Conservation (phyloP, 495 filamentous ascomycete genomes). For the Aspergillus egyptiacus region DNA sequence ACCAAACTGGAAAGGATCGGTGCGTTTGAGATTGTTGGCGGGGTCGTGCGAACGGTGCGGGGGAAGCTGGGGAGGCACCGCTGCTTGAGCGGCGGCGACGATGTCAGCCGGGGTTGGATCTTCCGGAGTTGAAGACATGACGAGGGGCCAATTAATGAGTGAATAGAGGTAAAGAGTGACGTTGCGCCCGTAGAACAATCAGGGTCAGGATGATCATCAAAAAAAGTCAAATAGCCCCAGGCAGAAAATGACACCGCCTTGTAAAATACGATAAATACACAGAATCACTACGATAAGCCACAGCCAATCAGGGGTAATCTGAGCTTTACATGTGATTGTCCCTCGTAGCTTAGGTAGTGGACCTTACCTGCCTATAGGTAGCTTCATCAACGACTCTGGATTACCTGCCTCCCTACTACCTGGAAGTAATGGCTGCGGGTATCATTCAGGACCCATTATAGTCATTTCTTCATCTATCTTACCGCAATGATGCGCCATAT, state of each 20-base stretch:
- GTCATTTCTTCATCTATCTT: too few species aligned
- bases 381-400: too few species aligned
- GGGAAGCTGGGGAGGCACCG: slow-evolving; percentile 37
- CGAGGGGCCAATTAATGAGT: neutral
- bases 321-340: too few species aligned
- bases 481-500: too few species aligned
- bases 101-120: slow-evolving; percentile 16
- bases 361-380: too few species aligned
- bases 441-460: too few species aligned
- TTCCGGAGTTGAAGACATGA: slow-evolving; percentile 22
- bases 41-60: slow-evolving; percentile 50
- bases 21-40: slow-evolving; percentile 63
- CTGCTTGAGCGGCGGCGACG: slow-evolving; percentile 36
- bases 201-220: neutral
- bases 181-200: neutral
- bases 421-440: too few species aligned
- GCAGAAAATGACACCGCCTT: slow-evolving; percentile 6
- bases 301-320: slow-evolving; percentile 19
- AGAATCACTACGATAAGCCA: neutral
- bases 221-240: slow-evolving; percentile 9
- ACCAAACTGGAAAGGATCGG: slow-evolving; percentile 91
- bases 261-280: neutral
- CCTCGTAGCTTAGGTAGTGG: too few species aligned
- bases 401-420: too few species aligned
- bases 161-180: slow-evolving; percentile 3